Evolutionary conservation across 2,329 filamentous ascomycete species (phyloP).

Genomic region (Byssothecium circinans): DNA sequence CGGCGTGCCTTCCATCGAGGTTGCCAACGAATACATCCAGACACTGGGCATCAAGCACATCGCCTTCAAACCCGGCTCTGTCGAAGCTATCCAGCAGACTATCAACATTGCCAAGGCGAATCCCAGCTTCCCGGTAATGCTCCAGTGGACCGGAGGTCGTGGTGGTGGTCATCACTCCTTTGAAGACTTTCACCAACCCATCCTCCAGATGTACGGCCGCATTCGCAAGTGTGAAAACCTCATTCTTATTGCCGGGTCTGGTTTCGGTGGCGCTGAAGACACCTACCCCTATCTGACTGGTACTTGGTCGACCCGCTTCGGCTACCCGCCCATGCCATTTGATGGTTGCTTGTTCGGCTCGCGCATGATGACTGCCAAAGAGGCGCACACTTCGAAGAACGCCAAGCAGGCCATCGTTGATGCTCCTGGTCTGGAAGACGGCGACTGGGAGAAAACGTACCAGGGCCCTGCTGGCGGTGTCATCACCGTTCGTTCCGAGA

Average conservation of each 20-base stretch:
- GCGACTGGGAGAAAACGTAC: conserved; percentile 52
- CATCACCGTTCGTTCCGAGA: conserved; percentile 95
- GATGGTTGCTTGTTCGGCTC: conserved; percentile 52
- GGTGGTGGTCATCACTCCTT: conserved; percentile 55
- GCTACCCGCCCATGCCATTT: conserved; percentile 52
- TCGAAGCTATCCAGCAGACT: conserved; percentile 49
- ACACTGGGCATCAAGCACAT: conserved; percentile 61
- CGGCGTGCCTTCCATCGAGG: conserved; percentile 52
- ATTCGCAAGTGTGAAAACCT: conserved; percentile 51
- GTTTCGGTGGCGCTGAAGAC: conserved; percentile 52
- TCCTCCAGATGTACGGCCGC: conserved; percentile 50
- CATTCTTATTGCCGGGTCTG: conserved; percentile 51
- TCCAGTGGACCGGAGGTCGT: conserved; percentile 56
- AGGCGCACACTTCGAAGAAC: conserved; percentile 48
- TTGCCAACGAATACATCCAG: conserved; percentile 53
- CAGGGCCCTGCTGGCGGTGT: conserved; percentile 82
- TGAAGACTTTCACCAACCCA: conserved; percentile 55
- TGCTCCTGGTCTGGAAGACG: conserved; percentile 47
- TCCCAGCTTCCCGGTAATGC: conserved; percentile 48
- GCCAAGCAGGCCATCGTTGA: conserved; percentile 51
- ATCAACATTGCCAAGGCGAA: conserved; percentile 53
- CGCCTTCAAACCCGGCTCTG: conserved; percentile 52
- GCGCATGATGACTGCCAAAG: conserved; percentile 53
- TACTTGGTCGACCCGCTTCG: conserved; percentile 47
- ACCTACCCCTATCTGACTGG: conserved; percentile 53